phyloP scores from a whole-genome alignment of 2,329 filamentous ascomycete species.

The Pseudomassariella vexata region DNA sequence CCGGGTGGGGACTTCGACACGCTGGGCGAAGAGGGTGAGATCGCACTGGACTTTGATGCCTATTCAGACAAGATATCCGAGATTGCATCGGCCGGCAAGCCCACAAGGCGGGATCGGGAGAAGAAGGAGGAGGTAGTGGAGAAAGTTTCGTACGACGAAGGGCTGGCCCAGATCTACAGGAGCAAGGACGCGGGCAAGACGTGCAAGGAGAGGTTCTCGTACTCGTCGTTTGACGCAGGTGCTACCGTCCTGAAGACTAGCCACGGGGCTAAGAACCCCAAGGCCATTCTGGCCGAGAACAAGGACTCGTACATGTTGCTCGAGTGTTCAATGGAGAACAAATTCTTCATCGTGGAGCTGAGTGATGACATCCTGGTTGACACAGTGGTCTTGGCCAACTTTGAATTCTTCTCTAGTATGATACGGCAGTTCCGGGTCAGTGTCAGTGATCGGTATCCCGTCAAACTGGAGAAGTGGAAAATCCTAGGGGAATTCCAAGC shows the following conservation, averaged over 20 bases:
- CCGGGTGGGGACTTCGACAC: conserved; percentile 65
- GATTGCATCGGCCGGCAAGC: conserved; percentile 25
- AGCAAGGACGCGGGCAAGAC: conserved; percentile 95
- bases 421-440: conserved; percentile 86
- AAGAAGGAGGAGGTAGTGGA: conserved; percentile 29
- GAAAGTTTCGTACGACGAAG: conserved; percentile 39
- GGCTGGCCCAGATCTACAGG: conserved; percentile 51
- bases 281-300: conserved; percentile 87
- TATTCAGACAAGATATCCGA: conserved; percentile 40
- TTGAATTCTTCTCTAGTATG: conserved; percentile 98
- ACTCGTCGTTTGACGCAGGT: conserved; percentile 94
- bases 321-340: conserved; percentile 79
- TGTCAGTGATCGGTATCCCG: conserved; percentile 90
- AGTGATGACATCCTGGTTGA: conserved; percentile 85
- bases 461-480: conserved; percentile 88
- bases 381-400: conserved; percentile 95
- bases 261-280: conserved; percentile 77
- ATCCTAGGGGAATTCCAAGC: conserved; percentile 85
- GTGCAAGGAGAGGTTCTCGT: conserved; percentile 96
- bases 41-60: conserved; percentile 52
- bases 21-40: conserved; percentile 83
- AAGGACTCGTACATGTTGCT: conserved; percentile 99
- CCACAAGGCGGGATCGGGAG: conserved; percentile 18
- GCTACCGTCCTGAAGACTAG: conserved; percentile 91
- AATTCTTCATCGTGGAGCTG: conserved; percentile 90